A percentile compares a stretch with the other conserved stretches of the same genome.
Evolutionary conservation across 768 basidiomycete species (phyloP).

Genomic region (Amyloporia xantha): DNA sequence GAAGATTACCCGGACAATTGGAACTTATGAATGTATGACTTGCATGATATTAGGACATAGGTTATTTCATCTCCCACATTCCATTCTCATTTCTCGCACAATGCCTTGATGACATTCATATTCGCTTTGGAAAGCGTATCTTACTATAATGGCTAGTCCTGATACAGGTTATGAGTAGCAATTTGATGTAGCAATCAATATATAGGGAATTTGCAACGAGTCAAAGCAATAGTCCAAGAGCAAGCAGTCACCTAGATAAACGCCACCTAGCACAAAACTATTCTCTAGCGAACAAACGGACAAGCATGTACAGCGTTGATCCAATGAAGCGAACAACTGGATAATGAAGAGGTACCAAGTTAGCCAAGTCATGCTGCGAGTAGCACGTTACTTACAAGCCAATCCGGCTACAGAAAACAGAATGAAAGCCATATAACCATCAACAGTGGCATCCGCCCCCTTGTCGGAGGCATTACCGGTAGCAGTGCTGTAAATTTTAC

Average conservation of each 20-base stretch:
- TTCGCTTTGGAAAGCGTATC: neutral
- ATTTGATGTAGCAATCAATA: conserved; percentile 12
- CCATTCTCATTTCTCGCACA: neutral
- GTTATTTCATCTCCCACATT: neutral
- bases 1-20: too few species aligned
- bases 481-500: neutral
- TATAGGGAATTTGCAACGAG: conserved; percentile 6
- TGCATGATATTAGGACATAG: neutral
- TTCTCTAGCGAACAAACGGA: conserved; percentile 87
- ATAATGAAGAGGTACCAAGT: neutral
- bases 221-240: neutral
- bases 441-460: conserved; percentile 50
- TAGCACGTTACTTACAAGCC: conserved; percentile 77
- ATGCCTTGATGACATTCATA: neutral
- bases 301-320: conserved; percentile 72
- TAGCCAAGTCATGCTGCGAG: neutral
- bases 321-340: conserved; percentile 83
- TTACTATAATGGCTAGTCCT: neutral
- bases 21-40: too few species aligned
- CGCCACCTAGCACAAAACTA: conserved; percentile 28
- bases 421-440: conserved; percentile 85
- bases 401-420: conserved; percentile 84
- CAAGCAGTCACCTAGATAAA: neutral
- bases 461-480: conserved; percentile 43
- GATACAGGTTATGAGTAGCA: conserved; percentile 16